Evolutionary conservation across 2,329 filamentous ascomycete species (phyloP).

Genomic region (Byssothecium circinans): DNA sequence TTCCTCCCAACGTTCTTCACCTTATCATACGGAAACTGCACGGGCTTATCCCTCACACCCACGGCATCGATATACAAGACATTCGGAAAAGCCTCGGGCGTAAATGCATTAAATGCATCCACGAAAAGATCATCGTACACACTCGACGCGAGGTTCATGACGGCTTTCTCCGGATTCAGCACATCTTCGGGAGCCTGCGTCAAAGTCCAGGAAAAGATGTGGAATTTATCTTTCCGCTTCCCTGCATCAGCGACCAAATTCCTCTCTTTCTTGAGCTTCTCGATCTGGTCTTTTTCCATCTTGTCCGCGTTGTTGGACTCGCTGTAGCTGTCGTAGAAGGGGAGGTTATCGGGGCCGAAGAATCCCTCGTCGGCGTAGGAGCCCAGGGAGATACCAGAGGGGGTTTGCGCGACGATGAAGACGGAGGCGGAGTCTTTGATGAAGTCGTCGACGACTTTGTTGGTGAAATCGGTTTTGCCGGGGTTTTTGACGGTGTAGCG

Average conservation of each 20-base stretch:
- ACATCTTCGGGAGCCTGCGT: slow-evolving; percentile 40
- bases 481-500: slow-evolving; percentile 35
- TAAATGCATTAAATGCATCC: slow-evolving; percentile 37
- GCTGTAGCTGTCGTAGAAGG: slow-evolving; percentile 40
- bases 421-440: slow-evolving; percentile 42
- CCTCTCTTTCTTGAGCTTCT: slow-evolving; percentile 37
- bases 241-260: slow-evolving; percentile 26
- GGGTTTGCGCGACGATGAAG: slow-evolving; percentile 39
- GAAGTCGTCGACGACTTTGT: slow-evolving; percentile 39
- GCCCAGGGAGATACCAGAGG: slow-evolving; percentile 29
- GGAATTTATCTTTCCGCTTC: slow-evolving; percentile 35
- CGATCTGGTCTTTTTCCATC: slow-evolving; percentile 44
- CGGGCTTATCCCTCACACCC: slow-evolving; percentile 36
- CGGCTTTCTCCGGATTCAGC: slow-evolving; percentile 35
- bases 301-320: slow-evolving; percentile 33
- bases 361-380: slow-evolving; percentile 40
- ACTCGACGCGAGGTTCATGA: slow-evolving; percentile 34
- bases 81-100: slow-evolving; percentile 38
- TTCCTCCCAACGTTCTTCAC: slow-evolving; percentile 22
- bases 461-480: slow-evolving; percentile 33
- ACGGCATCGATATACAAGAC: slow-evolving; percentile 41
- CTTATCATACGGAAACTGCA: slow-evolving; percentile 35
- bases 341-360: slow-evolving; percentile 37
- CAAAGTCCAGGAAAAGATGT: slow-evolving; percentile 42
- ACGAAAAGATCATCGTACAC: slow-evolving; percentile 38